Base-by-base conservation (phyloP, 192 early-diverging fungal species). In the Spizellomyces punctatus region DNA sequence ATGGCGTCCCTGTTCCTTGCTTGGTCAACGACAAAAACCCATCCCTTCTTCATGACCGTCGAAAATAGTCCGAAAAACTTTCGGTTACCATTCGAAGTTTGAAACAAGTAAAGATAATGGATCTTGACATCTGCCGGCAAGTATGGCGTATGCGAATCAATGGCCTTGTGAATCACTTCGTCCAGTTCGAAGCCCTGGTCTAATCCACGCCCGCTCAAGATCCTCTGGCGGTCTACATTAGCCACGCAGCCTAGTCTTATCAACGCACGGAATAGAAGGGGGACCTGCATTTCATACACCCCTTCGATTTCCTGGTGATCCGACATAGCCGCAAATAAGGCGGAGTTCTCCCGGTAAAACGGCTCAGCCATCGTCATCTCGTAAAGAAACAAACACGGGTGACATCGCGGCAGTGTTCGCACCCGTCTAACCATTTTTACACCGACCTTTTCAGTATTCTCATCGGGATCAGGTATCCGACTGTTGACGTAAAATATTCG, bases 201-300 rank as follows among this genome's bases (percentile, higher is more conserved):
- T 17, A 77, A 67, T 36, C 69, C 76, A 8, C 75, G 71, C 6
- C 72, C 76, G 52, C 58, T 72, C 10, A 69, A 44, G 7, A 73
- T 60, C 6, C 77, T 61, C 6, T 66, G 64, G 4, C 58, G 36
- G 47, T 66, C 75, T n/a, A 83, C 71, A n/a, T 16, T 41, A 4
- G 76, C 78, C 4, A 85, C 70, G 60, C 89, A 90, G 5, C 95
- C 95, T 6, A 96, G 50, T 56, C 89, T 79, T 5, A 95, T 85
- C 58, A 99, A 78, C 10, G 92, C 95, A 3, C 95, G 89, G 58
- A 90, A 89, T 57, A 92, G 58, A 5, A 93, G 75, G 14, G 93
- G 90, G 6, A 97, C 76, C 65, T 96, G 90, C 0, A 93, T 91
- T 84, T 99, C 97, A 74, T 99, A 99, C 7, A 97, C 93, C 46